phyloP scores from a whole-genome alignment of 352 stramenopile genomes.

The Blastocystis sp. region DNA sequence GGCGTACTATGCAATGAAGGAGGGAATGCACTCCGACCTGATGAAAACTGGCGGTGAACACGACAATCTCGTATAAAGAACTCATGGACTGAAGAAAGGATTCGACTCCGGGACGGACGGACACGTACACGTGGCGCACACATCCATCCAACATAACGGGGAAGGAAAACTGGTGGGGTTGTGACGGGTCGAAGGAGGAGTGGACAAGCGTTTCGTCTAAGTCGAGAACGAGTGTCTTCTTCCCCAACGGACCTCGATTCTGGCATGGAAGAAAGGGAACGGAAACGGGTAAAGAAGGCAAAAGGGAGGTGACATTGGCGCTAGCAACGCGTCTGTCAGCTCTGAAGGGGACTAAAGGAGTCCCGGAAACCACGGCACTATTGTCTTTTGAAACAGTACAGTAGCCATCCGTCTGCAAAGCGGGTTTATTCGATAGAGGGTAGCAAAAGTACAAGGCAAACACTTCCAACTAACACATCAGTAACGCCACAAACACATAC shows the following conservation, averaged over 20 bases:
- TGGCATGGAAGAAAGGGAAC: not conserved
- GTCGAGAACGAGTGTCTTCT: constrained; percentile 88
- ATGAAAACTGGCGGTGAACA: constrained; percentile 94
- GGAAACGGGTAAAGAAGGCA: not conserved
- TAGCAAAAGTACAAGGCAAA: not conserved
- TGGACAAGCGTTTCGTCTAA: constrained; percentile 96
- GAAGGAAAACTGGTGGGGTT: constrained; percentile 90
- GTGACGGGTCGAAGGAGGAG: constrained; percentile 88
- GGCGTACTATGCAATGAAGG: constrained; percentile 81
- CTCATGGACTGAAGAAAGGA: constrained; percentile 91
- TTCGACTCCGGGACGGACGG: constrained; percentile 86
- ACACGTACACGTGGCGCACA: constrained; percentile 82
- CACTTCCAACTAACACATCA: not conserved
- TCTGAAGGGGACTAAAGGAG: not conserved
- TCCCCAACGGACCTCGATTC: constrained; percentile 74
- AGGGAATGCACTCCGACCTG: constrained; percentile 71
- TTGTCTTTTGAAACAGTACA: not conserved
- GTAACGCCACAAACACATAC: not conserved
- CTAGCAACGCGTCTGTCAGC: not conserved
- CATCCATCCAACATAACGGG: constrained; percentile 87
- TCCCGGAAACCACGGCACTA: not conserved
- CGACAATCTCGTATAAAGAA: constrained; percentile 93
- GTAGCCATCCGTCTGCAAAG: not conserved
- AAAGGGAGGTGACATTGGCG: not conserved
- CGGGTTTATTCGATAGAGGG: not conserved